Conservation (phyloP, 1,284 basidiomycete species). For the Anthracocystis panici-leucophaei region DNA sequence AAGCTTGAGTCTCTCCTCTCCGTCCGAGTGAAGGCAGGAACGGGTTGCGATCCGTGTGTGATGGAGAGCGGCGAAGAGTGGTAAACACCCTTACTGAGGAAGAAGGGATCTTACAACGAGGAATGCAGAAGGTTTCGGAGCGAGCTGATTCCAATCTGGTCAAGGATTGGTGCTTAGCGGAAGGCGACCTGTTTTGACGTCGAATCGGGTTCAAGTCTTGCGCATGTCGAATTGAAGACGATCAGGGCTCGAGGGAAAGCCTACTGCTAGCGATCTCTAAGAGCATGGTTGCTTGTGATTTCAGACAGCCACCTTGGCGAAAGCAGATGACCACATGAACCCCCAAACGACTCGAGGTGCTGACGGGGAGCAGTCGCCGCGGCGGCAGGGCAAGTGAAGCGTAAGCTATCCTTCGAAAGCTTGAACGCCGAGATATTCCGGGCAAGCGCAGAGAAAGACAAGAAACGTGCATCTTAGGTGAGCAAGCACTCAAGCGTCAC, state of each 20-base stretch:
- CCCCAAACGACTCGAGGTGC: no score
- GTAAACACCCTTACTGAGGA: neutral
- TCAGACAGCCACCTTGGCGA: no score
- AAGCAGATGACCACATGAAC: no score
- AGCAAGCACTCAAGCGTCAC: neutral
- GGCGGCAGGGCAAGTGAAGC: no score
- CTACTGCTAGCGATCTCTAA: neutral
- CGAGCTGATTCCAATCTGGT: neutral
- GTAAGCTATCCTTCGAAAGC: no score
- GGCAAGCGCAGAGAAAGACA: neutral
- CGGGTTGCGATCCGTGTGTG: neutral
- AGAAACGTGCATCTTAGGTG: slow-evolving; percentile 1
- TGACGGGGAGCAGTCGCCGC: no score
- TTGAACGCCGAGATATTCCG: slow-evolving; percentile 17
- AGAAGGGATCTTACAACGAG: neutral
- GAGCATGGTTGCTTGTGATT: no score
- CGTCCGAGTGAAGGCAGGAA: neutral
- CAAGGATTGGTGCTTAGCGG: neutral
- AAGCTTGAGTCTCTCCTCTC: no score
- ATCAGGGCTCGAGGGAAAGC: no score
- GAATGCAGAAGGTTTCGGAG: neutral
- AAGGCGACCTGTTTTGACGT: no score
- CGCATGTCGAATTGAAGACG: neutral
- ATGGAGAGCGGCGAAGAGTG: neutral
- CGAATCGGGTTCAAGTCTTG: neutral